Evolutionary conservation across 192 early-diverging fungal genomes (phyloP).

Genomic region (Mortierella alpina): DNA sequence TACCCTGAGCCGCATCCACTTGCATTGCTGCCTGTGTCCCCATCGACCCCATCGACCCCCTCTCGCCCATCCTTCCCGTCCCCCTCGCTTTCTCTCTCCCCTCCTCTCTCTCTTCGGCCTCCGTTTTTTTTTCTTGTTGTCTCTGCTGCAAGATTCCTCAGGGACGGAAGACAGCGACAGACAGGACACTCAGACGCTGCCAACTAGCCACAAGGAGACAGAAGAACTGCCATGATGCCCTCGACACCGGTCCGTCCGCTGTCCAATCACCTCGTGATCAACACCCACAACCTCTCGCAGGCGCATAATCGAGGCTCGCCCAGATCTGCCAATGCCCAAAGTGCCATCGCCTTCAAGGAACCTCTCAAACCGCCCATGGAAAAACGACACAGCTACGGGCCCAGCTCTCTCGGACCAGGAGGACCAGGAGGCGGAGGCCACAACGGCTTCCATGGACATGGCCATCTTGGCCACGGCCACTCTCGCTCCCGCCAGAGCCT

Average conservation of each 20-base stretch:
- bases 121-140: too few species aligned
- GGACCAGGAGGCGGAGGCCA: constrained; percentile 1
- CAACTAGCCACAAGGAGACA: too few species aligned
- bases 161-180: too few species aligned
- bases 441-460: constrained; percentile 10
- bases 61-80: background rate
- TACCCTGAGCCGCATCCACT: too few species aligned
- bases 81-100: too few species aligned
- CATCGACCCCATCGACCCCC: too few species aligned
- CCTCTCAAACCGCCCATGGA: constrained; percentile 20
- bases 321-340: constrained; percentile 30
- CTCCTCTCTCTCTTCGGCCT: too few species aligned
- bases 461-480: constrained; percentile 37
- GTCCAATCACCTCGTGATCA: constrained; percentile 48
- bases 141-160: too few species aligned
- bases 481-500: constrained; percentile 31
- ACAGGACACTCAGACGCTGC: too few species aligned
- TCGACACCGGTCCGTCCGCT: constrained; percentile 44
- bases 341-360: constrained; percentile 31
- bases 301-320: constrained; percentile 51
- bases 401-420: constrained; percentile 10
- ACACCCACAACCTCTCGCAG: constrained; percentile 53
- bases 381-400: constrained; percentile 44
- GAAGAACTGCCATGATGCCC: constrained; percentile 25
- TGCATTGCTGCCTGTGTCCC: too few species aligned